These are phyloP conservation scores for Aspergillus ochraceus DNA, from an alignment of 2,329 filamentous ascomycete genomes.

Conservation along the genomic window DNA sequence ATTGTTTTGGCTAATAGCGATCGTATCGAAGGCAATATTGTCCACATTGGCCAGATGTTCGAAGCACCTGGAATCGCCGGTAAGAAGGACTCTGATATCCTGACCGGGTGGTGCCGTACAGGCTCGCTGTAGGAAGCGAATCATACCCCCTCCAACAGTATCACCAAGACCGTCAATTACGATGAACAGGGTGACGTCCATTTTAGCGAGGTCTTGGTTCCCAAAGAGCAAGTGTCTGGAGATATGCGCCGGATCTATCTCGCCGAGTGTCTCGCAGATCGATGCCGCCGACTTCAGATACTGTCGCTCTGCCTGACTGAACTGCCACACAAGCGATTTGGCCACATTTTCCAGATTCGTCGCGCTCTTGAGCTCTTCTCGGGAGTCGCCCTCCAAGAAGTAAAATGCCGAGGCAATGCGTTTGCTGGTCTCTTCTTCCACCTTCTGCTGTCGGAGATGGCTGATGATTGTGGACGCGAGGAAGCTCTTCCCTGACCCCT, in stretches of 20 bases:
- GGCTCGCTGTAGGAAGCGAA: constrained; percentile 20
- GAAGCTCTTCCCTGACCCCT: constrained; percentile 19
- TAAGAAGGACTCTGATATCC: constrained; percentile 20
- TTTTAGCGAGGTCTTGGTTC: constrained; percentile 12
- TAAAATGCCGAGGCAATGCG: constrained; percentile 15
- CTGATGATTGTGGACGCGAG: constrained; percentile 16
- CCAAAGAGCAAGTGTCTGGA: constrained; percentile 9
- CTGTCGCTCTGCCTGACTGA: constrained; percentile 13
- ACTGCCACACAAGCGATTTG: constrained; percentile 21
- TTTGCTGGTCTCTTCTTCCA: constrained; percentile 6
- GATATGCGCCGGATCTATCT: constrained; percentile 17
- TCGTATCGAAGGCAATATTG: constrained; percentile 8
- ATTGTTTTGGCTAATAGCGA: constrained; percentile 21
- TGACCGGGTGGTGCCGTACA: neutral
- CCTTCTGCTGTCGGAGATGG: constrained; percentile 8
- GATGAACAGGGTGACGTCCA: constrained; percentile 37
- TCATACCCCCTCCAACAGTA: constrained; percentile 30
- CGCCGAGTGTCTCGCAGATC: constrained; percentile 12
- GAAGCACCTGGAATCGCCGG: constrained; percentile 20
- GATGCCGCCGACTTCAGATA: constrained; percentile 19
- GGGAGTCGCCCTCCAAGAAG: constrained; percentile 18
- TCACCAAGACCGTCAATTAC: constrained; percentile 52
- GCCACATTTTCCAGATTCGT: constrained; percentile 15
- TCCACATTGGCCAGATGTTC: constrained; percentile 14
- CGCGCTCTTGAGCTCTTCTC: constrained; percentile 13